Evolutionary conservation across 768 basidiomycete genomes (phyloP).

Genomic region (Leccinum fibrillosum): DNA sequence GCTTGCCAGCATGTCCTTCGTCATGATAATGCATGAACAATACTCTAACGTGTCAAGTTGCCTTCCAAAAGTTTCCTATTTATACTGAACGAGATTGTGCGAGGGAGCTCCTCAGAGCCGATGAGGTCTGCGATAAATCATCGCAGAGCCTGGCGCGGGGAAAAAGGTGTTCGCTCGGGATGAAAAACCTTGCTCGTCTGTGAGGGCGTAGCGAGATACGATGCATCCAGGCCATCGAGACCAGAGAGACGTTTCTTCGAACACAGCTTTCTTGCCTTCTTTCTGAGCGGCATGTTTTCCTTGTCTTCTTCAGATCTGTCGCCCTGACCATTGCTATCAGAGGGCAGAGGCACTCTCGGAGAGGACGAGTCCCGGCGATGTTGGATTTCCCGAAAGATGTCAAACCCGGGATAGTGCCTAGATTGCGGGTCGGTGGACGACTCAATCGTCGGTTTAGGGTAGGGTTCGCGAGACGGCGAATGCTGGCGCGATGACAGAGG

Average conservation of each 20-base stretch:
- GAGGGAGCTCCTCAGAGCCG: neutral
- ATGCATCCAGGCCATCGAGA: conserved; percentile 1
- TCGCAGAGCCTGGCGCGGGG: conserved; percentile 17
- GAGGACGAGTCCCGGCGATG: conserved; percentile 8
- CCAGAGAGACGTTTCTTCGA: conserved; percentile 21
- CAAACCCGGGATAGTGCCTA: conserved; percentile 67
- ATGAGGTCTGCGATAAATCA: conserved; percentile 3
- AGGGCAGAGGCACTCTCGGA: neutral
- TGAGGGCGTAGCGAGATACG: neutral
- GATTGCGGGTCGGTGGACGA: conserved; percentile 49
- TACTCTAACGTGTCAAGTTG: neutral
- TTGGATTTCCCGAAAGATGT: conserved; percentile 47
- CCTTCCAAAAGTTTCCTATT: neutral
- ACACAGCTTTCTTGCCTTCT: conserved; percentile 41
- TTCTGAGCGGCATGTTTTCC: conserved; percentile 55
- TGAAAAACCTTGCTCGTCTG: conserved; percentile 11
- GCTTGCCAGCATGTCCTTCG: neutral
- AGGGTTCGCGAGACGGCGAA: conserved; percentile 17
- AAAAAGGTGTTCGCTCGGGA: conserved; percentile 15
- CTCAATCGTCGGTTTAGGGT: conserved; percentile 34
- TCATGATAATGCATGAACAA: conserved; percentile 5
- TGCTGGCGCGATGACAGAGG: conserved; percentile 10
- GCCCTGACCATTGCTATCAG: neutral
- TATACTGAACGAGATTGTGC: neutral
- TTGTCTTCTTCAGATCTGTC: conserved; percentile 43